Evolutionary conservation across 805 yeast species (phyloP), one percentile per base, ranked within the genome.

Genomic region (Ogataea degrootiae): DNA sequence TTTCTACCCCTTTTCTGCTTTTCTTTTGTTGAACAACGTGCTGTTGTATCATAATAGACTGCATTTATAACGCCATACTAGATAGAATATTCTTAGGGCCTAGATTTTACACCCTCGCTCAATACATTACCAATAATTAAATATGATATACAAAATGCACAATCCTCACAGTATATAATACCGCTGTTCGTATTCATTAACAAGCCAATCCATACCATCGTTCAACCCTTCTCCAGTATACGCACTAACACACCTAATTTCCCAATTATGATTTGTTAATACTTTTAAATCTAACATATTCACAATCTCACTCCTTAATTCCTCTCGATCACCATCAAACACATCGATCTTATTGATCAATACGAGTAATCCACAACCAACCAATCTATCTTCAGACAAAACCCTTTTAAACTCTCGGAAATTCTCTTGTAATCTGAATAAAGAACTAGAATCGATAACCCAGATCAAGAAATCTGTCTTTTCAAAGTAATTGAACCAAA

Each of bases 401-500:
- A 87, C 77, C 41, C 75, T 77, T 34, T 72, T 74, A 41, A 91
- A 72, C 65, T 90, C 97, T 1, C 51, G 49, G 44, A 77, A 74
- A 53, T 85, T 84, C 66, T 87, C 95, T 8, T 67, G 59, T 23
- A 88, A 67, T 44, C 97, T 68, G 42, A 79, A 80, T 26, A 78
- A 61, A 19, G 84, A 77, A 38, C 72, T 64, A 2, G 80, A 75
- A 65, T 92, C 97, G 6, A 92, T 75, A 19, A 91, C 96, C 97
- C 97, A 91, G 12, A 91, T 66, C 16, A 91, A 70, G 6, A 80
- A 79, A 56, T 91, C 91, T 0, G 86, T 80, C 56, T 79, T 81
- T 54, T 90, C 97, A 60, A 86, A 91, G 65, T 92, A 91, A 67
- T 91, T 92, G 57, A 87, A 82, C 98, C 98, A 91, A 72, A 90